phyloP scores from a whole-genome alignment of 345 rosid species.

The Gossypium mustelinum region DNA sequence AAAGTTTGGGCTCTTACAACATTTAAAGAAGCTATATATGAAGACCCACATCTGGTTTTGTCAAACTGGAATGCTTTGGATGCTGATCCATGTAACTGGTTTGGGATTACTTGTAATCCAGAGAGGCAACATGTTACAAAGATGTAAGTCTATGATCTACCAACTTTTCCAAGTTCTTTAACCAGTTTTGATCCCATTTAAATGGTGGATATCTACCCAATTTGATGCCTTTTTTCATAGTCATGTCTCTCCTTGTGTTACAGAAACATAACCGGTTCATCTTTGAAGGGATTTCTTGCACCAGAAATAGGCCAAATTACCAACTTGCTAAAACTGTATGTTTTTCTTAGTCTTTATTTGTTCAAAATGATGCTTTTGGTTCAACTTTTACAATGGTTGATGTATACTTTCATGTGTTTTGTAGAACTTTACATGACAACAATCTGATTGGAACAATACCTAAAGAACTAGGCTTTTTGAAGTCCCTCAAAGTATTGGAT shows the following conservation, averaged over 20 bases:
- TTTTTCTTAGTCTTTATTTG: background rate
- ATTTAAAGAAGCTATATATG: slow-evolving; percentile 84
- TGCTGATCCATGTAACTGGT: slow-evolving; percentile 89
- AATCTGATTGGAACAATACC: slow-evolving; percentile 72
- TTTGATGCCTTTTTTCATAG: slow-evolving; percentile 13
- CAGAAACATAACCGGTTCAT: slow-evolving; percentile 73
- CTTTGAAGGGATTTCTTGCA: slow-evolving; percentile 77
- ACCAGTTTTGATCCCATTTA: slow-evolving; percentile 1
- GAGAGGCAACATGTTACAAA: slow-evolving; percentile 65
- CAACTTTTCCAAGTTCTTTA: background rate
- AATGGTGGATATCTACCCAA: background rate
- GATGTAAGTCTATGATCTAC: slow-evolving; percentile 50
- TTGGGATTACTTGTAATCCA: slow-evolving; percentile 55
- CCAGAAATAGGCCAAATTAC: slow-evolving; percentile 74
- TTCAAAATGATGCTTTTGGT: background rate
- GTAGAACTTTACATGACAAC: slow-evolving; percentile 73
- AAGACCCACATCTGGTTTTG: slow-evolving; percentile 74
- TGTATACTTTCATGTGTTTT: slow-evolving; percentile 22
- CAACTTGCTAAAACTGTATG: slow-evolving; percentile 74
- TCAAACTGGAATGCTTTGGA: slow-evolving; percentile 78
- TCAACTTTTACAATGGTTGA: slow-evolving; percentile 1
- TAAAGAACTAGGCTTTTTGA: slow-evolving; percentile 78
- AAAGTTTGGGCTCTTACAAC: slow-evolving; percentile 64
- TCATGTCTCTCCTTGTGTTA: slow-evolving; percentile 21
- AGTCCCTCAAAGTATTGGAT: slow-evolving; percentile 70